Evolutionary conservation across 257 asterid genomes (phyloP).

Genomic region (Ballota nigra): DNA sequence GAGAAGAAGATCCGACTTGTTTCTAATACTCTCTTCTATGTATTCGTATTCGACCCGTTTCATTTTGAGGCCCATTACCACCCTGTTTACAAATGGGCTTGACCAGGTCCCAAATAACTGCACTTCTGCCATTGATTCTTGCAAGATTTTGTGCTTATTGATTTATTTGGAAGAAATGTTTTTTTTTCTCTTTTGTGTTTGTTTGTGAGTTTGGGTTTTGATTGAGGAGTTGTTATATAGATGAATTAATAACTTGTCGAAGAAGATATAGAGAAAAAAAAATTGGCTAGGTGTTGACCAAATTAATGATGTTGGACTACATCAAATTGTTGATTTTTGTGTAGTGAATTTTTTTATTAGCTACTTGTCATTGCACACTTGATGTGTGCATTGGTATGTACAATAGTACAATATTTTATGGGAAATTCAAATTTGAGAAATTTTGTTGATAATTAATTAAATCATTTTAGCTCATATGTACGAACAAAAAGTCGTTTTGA

Average conservation of each 20-base stretch:
- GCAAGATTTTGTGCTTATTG: no score
- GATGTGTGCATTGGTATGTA: background rate
- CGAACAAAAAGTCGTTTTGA: no score
- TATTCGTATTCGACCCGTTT: constrained; percentile 48
- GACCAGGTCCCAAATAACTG: constrained; percentile 38
- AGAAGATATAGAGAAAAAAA: background rate
- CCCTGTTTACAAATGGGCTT: constrained; percentile 45
- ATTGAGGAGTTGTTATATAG: background rate
- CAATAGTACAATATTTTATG: background rate
- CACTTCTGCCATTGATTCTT: constrained; percentile 24
- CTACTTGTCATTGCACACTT: background rate
- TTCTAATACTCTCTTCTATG: constrained; percentile 31
- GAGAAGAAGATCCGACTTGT: no score
- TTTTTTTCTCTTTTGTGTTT: background rate
- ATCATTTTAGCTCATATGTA: background rate
- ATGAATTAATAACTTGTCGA: background rate
- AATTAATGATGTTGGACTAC: background rate
- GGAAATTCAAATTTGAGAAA: background rate
- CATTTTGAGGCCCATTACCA: constrained; percentile 38
- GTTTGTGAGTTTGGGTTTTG: background rate
- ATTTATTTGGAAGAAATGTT: background rate
- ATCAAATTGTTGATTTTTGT: background rate
- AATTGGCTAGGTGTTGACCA: background rate
- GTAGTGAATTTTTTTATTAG: background rate
- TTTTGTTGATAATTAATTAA: background rate